Percentiles rank a stretch among this genome's conserved stretches.
Evolutionary conservation across 2,329 filamentous ascomycete species (phyloP).

Genomic region (Paracamarosporium sp.): DNA sequence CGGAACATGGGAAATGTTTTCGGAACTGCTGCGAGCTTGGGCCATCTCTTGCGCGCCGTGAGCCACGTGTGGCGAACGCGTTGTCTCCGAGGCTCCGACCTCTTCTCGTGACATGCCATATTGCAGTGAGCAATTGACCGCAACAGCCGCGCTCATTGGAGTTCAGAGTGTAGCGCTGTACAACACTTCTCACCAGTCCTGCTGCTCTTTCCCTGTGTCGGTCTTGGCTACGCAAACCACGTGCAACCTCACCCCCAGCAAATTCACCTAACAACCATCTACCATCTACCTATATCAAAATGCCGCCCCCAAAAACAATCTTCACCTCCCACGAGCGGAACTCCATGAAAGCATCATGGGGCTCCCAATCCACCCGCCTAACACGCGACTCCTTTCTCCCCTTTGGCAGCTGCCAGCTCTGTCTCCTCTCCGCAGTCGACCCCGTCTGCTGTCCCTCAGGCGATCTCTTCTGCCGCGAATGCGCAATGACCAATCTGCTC

Average conservation of each 20-base stretch:
- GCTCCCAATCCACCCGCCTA: constrained; percentile 80
- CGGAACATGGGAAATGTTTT: constrained; percentile 10
- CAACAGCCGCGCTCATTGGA: not conserved
- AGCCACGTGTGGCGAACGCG: constrained; percentile 24
- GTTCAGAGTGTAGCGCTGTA: not conserved
- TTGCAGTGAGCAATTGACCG: not conserved
- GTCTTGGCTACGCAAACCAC: not conserved
- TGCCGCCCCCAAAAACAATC: constrained; percentile 58
- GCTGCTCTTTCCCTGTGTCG: not conserved
- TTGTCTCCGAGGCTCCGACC: constrained; percentile 15
- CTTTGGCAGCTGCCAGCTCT: constrained; percentile 88
- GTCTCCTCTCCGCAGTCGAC: constrained; percentile 78
- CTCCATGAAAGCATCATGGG: constrained; percentile 83
- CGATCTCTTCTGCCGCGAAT: constrained; percentile 95
- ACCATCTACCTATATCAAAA: constrained; percentile 3
- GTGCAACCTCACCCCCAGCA: not conserved
- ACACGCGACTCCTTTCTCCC: constrained; percentile 90
- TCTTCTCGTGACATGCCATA: not conserved
- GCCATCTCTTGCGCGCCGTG: not conserved
- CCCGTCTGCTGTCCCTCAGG: constrained; percentile 81
- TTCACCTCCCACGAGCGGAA: constrained; percentile 92
- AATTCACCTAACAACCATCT: not conserved
- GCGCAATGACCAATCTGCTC: constrained; percentile 88
- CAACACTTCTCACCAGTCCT: not conserved
- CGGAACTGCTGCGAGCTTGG: constrained; percentile 3